Base-by-base conservation (phyloP, 139 green algal genomes). In the Pleodorina starrii region DNA sequence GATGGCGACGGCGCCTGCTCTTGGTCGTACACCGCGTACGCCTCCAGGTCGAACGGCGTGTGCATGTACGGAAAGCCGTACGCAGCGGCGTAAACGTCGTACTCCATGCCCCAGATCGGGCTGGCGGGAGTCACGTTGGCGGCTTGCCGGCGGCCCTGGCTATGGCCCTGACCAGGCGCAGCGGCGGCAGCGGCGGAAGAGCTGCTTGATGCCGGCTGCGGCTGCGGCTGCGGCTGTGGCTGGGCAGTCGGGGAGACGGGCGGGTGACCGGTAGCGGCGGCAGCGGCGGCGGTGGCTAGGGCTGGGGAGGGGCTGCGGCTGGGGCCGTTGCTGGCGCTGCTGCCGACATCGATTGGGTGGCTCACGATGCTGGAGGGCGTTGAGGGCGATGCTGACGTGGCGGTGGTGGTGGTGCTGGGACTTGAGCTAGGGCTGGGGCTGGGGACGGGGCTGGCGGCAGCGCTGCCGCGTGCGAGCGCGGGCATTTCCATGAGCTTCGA, bases 51-150 rank as follows among this genome's bases (percentile, higher is more conserved):
- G n/a, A 83, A 89, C 6, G 68, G 21, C 25, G 48, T 60, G 51
- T 89, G 84, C 69, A 89, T 82, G 84, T 83, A 89, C 84, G 84
- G 40, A 35, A 44, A 36, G 32, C 38, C 82, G 66, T 88, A 88
- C n/a, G 44, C 17, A 23, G 44, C 21, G 9, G 66, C 66, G 27
- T 79, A 88, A 1, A 88, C n/a, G 46, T 88, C 82, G 60, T 88
- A 88, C 60, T 88, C 82, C 23, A 48, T n/a, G n/a, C 81, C 63
- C n/a, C 43, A 77, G 3, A 19, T 50, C 0, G 80, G 38, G 77
- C 32, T 46, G 44, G 43, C 74, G 42, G 74, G 6, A 3, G 75
- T n/a, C n/a, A n/a, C n/a, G n/a, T n/a, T n/a, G n/a, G n/a, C n/a
- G n/a, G n/a, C n/a, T n/a, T n/a, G n/a, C n/a, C n/a, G n/a, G n/a